Percentiles rank a stretch among this genome's conserved stretches.
Evolutionary conservation across 2,329 filamentous ascomycete genomes (phyloP).

Genomic region (Trichoderma afroharzianum): DNA sequence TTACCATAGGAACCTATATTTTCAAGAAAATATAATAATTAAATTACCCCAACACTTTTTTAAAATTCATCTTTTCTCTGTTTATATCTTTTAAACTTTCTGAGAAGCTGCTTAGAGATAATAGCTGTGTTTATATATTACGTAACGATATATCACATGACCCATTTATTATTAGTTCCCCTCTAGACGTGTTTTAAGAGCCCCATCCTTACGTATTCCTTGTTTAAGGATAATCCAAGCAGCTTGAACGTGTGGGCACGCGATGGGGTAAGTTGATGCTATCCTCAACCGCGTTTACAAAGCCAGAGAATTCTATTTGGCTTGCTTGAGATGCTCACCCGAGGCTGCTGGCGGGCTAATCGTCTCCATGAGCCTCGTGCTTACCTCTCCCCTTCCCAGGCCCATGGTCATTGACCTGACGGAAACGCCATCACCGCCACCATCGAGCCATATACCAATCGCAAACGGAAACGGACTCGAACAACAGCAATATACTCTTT

Average conservation of each 20-base stretch:
- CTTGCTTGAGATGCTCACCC: slow-evolving; percentile 5
- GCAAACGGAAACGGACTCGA: background rate
- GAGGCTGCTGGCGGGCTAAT: background rate
- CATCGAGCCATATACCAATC: background rate
- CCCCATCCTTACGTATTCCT: background rate
- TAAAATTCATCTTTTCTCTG: background rate
- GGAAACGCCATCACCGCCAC: slow-evolving; percentile 11
- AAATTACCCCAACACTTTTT: background rate
- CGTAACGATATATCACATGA: background rate
- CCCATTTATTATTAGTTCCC: background rate
- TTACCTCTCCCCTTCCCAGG: slow-evolving; percentile 14
- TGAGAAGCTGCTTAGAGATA: background rate
- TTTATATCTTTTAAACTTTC: background rate
- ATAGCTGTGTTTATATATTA: background rate
- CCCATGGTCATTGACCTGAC: slow-evolving; percentile 15
- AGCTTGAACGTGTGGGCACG: slow-evolving; percentile 11
- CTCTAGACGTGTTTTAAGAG: background rate
- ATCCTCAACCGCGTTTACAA: background rate
- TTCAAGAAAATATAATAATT: background rate
- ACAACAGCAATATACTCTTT: background rate
- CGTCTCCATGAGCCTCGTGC: slow-evolving; percentile 16
- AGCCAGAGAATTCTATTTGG: background rate
- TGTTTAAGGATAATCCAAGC: background rate
- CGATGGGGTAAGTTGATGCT: slow-evolving; percentile 18
- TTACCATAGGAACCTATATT: background rate